Evolutionary conservation across 768 basidiomycete genomes (phyloP), one percentile per base, ranked within the genome.

Genomic region (Auriculariales sp.): DNA sequence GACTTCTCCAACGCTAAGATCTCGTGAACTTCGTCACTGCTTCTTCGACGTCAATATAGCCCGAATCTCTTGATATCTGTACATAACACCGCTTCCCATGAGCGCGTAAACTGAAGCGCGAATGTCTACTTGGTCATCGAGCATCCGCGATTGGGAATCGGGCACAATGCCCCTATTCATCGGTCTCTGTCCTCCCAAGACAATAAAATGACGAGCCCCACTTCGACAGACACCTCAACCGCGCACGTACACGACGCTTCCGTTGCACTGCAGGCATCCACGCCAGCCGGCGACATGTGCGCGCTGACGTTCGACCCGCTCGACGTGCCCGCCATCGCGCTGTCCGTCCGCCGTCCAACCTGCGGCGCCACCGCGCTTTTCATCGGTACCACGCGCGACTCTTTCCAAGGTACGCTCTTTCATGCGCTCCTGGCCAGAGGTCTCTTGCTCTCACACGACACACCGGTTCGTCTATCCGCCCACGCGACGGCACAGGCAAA

Each of bases 1-100:
- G 93, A 97, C 64, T 93, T 97, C 62, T 87, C 85, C 25, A 82
- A 92, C 11, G 91, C 87, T 9, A 90, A 90, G 63, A 85, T 91
- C 49, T 82, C 83, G 53, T 90, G 17, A 34, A 36, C 14, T 24
- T 15, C 9, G 35, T 6, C 19, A 6, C 12, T 9, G 7, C 14
- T 3, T 7, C 15, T 46, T 39, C 32, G 27, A 15, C 25, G 45
- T 48, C 28, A n/a, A n/a, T n/a, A n/a, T n/a, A n/a, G n/a, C n/a
- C n/a, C n/a, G n/a, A n/a, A n/a, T n/a, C n/a, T n/a, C n/a, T n/a
- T n/a, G n/a, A n/a, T n/a, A n/a, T n/a, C n/a, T n/a, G n/a, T n/a
- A n/a, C n/a, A n/a, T n/a, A n/a, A n/a, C n/a, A n/a, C n/a, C n/a
- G n/a, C n/a, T n/a, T n/a, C n/a, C n/a, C n/a, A n/a, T n/a, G n/a